These are phyloP conservation scores for Cordyceps tenuipes DNA, from an alignment of 2,329 filamentous ascomycete genomes.

Conservation along the genomic window DNA sequence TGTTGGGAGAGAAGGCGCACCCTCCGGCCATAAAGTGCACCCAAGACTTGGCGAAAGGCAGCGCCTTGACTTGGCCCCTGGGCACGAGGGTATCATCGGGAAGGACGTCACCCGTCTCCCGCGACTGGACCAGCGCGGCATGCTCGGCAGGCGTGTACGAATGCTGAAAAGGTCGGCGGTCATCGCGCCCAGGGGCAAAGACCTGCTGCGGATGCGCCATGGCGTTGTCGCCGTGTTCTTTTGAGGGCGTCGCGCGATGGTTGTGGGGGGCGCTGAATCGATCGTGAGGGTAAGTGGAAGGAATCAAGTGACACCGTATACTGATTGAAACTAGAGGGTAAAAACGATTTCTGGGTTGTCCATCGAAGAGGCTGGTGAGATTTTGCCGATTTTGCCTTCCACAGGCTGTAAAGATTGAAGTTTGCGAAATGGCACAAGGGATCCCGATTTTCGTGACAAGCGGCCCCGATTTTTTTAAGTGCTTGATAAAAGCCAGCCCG, in stretches of 20 bases:
- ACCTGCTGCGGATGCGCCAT: conserved; percentile 25
- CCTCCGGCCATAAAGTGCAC: conserved; percentile 87
- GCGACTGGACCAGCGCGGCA: conserved; percentile 45
- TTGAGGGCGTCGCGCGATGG: neutral
- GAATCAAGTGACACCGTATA: neutral
- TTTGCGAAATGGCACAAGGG: neutral
- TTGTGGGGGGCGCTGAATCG: neutral
- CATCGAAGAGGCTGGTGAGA: neutral
- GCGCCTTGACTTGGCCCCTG: conserved; percentile 27
- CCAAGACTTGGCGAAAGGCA: conserved; percentile 68
- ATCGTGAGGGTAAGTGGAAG: neutral
- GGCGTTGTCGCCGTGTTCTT: neutral
- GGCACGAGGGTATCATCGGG: conserved; percentile 32
- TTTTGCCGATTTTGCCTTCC: neutral
- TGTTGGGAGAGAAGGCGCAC: conserved; percentile 40
- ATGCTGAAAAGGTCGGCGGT: conserved; percentile 23
- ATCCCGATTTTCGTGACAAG: neutral
- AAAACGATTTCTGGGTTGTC: neutral
- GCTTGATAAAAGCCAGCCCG: neutral
- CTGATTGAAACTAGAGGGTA: neutral
- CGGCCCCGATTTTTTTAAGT: conserved; percentile 3
- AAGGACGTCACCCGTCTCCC: conserved; percentile 51
- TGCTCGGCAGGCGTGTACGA: conserved; percentile 24
- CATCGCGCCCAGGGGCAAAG: conserved; percentile 25
- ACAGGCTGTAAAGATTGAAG: neutral